Evolutionary conservation across 2,329 filamentous ascomycete species (phyloP).

Genomic region (Colletotrichum sp.): DNA sequence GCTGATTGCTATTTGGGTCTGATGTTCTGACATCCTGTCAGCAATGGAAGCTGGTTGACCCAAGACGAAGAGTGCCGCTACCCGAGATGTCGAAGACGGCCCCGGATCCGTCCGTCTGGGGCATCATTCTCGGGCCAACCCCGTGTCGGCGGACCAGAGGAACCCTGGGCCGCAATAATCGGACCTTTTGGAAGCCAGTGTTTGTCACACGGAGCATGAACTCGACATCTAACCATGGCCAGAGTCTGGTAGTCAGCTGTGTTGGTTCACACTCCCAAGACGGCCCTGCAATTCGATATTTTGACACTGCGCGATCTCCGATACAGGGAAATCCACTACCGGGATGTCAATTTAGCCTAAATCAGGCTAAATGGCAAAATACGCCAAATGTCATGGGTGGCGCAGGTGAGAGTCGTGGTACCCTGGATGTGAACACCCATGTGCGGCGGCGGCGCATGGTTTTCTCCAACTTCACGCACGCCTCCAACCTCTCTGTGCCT

Average conservation of each 20-base stretch:
- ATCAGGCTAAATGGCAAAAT: slow-evolving; percentile 17
- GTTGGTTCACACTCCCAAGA: not conserved
- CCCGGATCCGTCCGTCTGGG: not conserved
- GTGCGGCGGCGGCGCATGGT: not conserved
- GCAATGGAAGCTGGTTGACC: not conserved
- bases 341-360: slow-evolving; percentile 5
- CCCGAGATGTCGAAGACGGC: not conserved
- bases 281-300: not conserved
- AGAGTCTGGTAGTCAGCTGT: not conserved
- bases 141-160: not conserved
- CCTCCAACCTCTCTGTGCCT: not conserved
- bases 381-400: not conserved
- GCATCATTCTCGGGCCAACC: not conserved
- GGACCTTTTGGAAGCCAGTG: not conserved
- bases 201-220: not conserved
- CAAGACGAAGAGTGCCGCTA: not conserved
- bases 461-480: not conserved
- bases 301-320: not conserved
- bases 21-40: not conserved
- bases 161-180: not conserved
- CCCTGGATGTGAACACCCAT: not conserved
- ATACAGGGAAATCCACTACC: not conserved
- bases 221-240: not conserved
- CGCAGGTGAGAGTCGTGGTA: not conserved
- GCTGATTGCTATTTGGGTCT: not conserved